A percentile compares a stretch with the other conserved stretches of the same genome.
Conservation (phyloP, 441 rosid genomes). For the Erodium chrysanthum region DNA sequence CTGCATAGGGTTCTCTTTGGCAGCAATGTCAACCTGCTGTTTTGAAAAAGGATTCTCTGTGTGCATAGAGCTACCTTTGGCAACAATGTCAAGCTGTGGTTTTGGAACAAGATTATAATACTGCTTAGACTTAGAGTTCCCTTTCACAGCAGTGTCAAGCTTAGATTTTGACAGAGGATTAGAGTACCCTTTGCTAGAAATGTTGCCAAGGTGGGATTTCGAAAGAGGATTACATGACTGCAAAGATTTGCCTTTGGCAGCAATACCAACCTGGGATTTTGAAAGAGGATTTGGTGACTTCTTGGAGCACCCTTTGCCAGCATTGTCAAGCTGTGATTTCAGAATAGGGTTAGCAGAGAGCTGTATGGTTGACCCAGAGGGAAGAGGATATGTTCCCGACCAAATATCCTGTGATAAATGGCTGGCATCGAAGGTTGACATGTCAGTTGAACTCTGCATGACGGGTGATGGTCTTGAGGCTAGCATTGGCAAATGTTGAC, state of each 20-base stretch:
- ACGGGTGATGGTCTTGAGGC: not conserved
- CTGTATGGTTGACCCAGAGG: constrained; percentile 3
- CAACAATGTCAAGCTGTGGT: not conserved
- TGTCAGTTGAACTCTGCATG: constrained; percentile 8
- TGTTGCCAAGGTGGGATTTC: not conserved
- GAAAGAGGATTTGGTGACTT: not conserved
- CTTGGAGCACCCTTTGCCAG: not conserved
- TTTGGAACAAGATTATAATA: not conserved
- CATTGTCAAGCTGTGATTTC: not conserved
- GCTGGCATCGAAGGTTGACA: not conserved
- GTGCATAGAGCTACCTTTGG: not conserved
- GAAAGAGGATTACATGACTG: not conserved
- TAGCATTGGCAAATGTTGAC: not conserved
- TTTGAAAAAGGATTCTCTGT: not conserved
- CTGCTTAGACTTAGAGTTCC: not conserved
- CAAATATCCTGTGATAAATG: constrained; percentile 6
- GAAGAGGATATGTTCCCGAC: not conserved
- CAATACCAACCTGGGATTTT: not conserved
- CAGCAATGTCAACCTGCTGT: not conserved
- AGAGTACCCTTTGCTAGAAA: not conserved
- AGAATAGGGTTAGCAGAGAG: not conserved
- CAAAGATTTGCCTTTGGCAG: not conserved
- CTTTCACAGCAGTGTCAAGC: not conserved
- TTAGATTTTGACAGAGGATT: not conserved
- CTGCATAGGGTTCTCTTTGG: not conserved